A percentile compares a stretch with the other conserved stretches of the same genome.
These are phyloP conservation scores for Scheffersomyces coipomensis DNA, from an alignment of 805 yeast species.

Conservation along the genomic window DNA sequence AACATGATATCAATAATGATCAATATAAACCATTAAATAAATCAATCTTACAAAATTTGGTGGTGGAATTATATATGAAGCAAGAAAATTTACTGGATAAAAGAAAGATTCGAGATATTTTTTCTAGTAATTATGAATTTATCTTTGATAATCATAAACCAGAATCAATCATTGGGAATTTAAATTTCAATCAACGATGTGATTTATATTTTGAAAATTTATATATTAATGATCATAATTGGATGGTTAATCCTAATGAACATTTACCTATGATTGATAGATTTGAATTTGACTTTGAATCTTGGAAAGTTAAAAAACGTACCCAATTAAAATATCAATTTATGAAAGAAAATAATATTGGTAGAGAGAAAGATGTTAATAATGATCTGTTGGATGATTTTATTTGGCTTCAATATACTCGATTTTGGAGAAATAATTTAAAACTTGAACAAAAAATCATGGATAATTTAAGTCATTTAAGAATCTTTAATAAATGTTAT, in stretches of 20 bases:
- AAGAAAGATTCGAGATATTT: too few relatives aligned
- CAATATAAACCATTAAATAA: background rate
- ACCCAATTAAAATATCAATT: conserved; percentile 26
- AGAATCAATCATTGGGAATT: conserved; percentile 15
- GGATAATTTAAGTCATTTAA: conserved; percentile 43
- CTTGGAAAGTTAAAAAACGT: conserved; percentile 20
- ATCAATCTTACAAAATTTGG: background rate
- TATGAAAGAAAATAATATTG: conserved; percentile 16
- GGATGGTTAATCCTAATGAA: conserved; percentile 41
- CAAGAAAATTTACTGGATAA: too few relatives aligned
- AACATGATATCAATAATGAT: background rate
- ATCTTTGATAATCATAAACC: conserved; percentile 18
- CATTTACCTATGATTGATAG: conserved; percentile 25
- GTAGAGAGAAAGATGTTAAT: conserved; percentile 6
- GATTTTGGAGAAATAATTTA: conserved; percentile 20
- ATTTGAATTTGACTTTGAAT: conserved; percentile 26
- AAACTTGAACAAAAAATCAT: conserved; percentile 35
- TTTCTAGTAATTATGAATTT: too few relatives aligned
- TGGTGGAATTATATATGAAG: too few relatives aligned
- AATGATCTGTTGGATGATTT: conserved; percentile 16
- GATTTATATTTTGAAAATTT: conserved; percentile 44
- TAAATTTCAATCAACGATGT: conserved; percentile 39
- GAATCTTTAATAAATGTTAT: conserved; percentile 48
- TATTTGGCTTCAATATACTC: conserved; percentile 27
- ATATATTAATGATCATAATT: conserved; percentile 36